These are phyloP conservation scores for Leonotis leonurus DNA, from an alignment of 257 asterid species.

Conservation along the genomic window DNA sequence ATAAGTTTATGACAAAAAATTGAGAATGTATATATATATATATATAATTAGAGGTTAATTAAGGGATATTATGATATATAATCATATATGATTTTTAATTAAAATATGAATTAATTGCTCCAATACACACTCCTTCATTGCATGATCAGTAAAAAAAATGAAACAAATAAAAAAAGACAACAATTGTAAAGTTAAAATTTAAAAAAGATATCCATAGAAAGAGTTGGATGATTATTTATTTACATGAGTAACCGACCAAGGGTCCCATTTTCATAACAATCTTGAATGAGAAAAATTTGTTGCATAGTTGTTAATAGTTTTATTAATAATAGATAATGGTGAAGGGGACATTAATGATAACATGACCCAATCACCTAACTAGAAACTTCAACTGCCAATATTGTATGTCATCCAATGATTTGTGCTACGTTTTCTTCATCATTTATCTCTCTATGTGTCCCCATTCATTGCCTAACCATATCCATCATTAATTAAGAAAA, in stretches of 20 bases:
- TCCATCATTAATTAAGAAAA: background rate
- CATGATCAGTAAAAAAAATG: too few relatives aligned
- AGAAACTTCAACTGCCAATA: conserved; percentile 44
- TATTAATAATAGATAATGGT: background rate
- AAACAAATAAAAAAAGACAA: background rate
- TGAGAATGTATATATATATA: too few relatives aligned
- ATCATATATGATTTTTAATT: too few relatives aligned
- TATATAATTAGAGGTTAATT: too few relatives aligned
- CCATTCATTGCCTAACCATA: conserved; percentile 24
- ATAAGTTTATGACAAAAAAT: too few relatives aligned
- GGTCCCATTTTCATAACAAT: conserved; percentile 28
- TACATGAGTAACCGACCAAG: conserved; percentile 46
- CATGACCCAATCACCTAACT: conserved; percentile 36
- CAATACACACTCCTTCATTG: too few relatives aligned
- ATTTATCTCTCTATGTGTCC: conserved; percentile 15
- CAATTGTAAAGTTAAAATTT: background rate
- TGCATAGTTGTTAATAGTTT: background rate
- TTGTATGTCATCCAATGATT: conserved; percentile 52
- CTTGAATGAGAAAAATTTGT: conserved; percentile 29
- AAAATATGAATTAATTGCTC: too few relatives aligned
- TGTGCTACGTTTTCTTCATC: conserved; percentile 28
- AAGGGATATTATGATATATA: too few relatives aligned
- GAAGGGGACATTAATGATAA: conserved; percentile 16
- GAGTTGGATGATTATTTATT: conserved; percentile 14
- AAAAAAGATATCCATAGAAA: background rate